Base-by-base conservation (phyloP, 495 filamentous ascomycete species). In the Daldinia childiae region DNA sequence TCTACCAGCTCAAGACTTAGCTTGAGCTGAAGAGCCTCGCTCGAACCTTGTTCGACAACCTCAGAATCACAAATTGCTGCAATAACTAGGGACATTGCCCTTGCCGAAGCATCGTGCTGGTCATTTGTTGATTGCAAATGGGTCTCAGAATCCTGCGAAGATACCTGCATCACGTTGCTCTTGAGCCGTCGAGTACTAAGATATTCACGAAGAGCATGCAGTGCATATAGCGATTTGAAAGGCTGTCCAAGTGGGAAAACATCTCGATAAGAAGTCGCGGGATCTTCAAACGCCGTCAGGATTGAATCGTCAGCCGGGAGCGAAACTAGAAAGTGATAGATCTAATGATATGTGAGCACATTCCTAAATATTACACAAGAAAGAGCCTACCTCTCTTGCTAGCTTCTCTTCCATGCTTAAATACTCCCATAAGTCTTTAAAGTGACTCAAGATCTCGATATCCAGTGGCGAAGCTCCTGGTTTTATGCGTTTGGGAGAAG, bases 391-490 rank as follows among this genome's bases (percentile, higher is more conserved):
- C 79, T 90, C 88, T 71, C 85, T 82, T n/a, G 91, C 89, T 15
- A 95, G 79, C 45, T 84, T 85, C 65, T 93, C 92, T 45, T 92
- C 86, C 76, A 95, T 88, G 58, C 87, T 87, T 39, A 99, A 85
- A 71, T 95, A 89, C 17, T 88, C 86, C 83, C 95, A 97, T 8
- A 99, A 80, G 62, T 94, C 89, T 60, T 93, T 87, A 76, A 97
- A 97, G 78, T 97, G 92, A 62, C 90, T 87, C 62, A 97, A 79
- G 21, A 98, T 89, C 67, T 94, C 92, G 14, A 84, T 81, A 68
- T 97, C 92, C 7, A 94, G 83, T 14, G 80, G 80, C 12, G 84
- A 84, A n/a, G 82, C 80, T 2, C 79, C 82, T 21, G 79, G 77
- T 32, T 78, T 79, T 51, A 79, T 67, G 32, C 74, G 75, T 17